Conservation (phyloP, 441 rosid species). For the Syzygium syzygioides region DNA sequence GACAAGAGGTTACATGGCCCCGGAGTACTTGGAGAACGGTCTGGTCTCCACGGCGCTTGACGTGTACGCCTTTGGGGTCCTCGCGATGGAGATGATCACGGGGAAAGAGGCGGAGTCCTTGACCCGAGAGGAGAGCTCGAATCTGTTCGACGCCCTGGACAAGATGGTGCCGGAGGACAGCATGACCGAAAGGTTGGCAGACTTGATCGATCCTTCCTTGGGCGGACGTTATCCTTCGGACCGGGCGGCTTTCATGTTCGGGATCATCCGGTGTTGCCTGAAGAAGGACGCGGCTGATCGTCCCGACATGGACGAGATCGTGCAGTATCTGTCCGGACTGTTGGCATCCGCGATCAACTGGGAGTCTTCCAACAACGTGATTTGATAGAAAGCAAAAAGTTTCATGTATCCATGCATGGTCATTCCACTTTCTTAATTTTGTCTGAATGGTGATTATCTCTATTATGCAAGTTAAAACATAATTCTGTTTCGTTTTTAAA, state of each 20-base stretch:
- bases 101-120: slow-evolving; percentile 49
- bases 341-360: slow-evolving; percentile 27
- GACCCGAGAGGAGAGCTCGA: slow-evolving; percentile 23
- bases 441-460: neutral
- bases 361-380: slow-evolving; percentile 23
- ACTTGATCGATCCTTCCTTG: slow-evolving; percentile 34
- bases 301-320: slow-evolving; percentile 59
- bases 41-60: slow-evolving; percentile 63
- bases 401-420: neutral
- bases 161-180: slow-evolving; percentile 16
- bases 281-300: slow-evolving; percentile 47
- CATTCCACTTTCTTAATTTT: neutral
- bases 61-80: slow-evolving; percentile 69
- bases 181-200: slow-evolving; percentile 19
- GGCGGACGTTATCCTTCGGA: slow-evolving; percentile 38
- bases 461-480: neutral
- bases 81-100: slow-evolving; percentile 49
- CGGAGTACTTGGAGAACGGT: slow-evolving; percentile 81
- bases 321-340: slow-evolving; percentile 38
- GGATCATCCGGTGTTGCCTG: slow-evolving; percentile 46
- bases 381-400: neutral
- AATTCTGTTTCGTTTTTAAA: neutral
- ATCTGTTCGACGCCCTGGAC: slow-evolving; percentile 18
- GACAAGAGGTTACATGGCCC: slow-evolving; percentile 76
- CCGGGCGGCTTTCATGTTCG: slow-evolving; percentile 23